Conservation (phyloP, 495 filamentous ascomycete genomes). For the Aspergillus steynii region DNA sequence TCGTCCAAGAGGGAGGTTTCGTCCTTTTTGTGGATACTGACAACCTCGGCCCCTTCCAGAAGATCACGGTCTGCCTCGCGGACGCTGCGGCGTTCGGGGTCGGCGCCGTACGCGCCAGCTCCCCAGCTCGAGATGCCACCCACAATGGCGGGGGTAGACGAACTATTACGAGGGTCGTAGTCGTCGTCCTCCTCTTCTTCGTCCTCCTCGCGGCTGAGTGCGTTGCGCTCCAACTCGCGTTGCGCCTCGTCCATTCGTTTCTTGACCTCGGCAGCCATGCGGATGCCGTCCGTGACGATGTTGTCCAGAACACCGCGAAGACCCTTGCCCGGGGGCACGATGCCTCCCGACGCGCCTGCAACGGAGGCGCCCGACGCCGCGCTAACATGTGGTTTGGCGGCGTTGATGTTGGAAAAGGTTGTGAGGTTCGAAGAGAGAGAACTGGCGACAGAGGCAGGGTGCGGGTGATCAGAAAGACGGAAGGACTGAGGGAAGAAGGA, state of each 20-base stretch:
- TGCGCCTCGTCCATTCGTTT: slow-evolving; percentile 93
- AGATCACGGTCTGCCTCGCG: slow-evolving; percentile 26
- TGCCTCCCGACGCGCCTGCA: slow-evolving; percentile 50
- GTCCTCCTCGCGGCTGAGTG: slow-evolving; percentile 68
- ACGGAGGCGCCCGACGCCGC: slow-evolving; percentile 40
- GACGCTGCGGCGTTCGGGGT: slow-evolving; percentile 50
- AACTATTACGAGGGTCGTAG: slow-evolving; percentile 21
- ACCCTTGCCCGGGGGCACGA: slow-evolving; percentile 67
- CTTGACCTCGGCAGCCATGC: slow-evolving; percentile 87
- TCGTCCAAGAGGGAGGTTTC: slow-evolving; percentile 33
- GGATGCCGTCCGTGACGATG: slow-evolving; percentile 94
- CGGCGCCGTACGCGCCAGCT: slow-evolving; percentile 50
- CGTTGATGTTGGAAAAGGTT: slow-evolving; percentile 71
- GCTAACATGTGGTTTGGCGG: slow-evolving; percentile 40
- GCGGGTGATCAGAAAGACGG: slow-evolving; percentile 55
- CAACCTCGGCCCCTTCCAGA: slow-evolving; percentile 24
- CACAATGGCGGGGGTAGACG: slow-evolving; percentile 29
- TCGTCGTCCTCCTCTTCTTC: slow-evolving; percentile 66
- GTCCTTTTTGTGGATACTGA: slow-evolving; percentile 30
- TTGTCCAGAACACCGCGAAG: slow-evolving; percentile 92
- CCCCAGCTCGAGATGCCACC: slow-evolving; percentile 49
- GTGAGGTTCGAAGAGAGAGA: slow-evolving; percentile 74
- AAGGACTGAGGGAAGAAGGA: slow-evolving; percentile 73
- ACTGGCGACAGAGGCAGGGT: slow-evolving; percentile 51
- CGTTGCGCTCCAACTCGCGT: slow-evolving; percentile 77